Evolutionary conservation across 2,329 filamentous ascomycete species (phyloP), one percentile per base, ranked within the genome.

Genomic region (Malbranchea zuffiana): DNA sequence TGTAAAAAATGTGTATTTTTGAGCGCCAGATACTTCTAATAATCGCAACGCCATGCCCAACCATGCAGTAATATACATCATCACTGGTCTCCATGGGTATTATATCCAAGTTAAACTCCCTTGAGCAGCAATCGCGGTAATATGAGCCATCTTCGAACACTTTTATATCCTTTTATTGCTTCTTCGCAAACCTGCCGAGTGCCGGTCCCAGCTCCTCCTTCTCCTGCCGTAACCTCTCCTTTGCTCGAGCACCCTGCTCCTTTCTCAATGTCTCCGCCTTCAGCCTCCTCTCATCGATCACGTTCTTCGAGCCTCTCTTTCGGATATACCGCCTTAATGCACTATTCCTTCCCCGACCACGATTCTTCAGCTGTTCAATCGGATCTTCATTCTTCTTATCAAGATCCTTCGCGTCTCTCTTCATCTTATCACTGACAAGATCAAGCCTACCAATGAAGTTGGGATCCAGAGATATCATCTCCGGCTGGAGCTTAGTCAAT

Each of bases 391-490:
- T 67, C 48, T 78, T 78, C 6, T 75, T 70, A 49, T 96, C 88
- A 26, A 92, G 71, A 54, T 93, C 81, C 53, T 74, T 78, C 52
- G 92, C 85, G 17, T 76, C 77, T 52, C 77, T 72, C 32, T 80
- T 72, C 65, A 90, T 79, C 63, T 82, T 72, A 43, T 87, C 77
- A 23, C 80, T 84, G 34, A 82, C 74, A 40, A 86, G 67, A 56
- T 98, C 87, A 20, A 98, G 69, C 48, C 78, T 84, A 38, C 90
- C 90, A 50, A 98, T 76, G 55, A 86, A 92, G 60, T 90, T 82
- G 48, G 90, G 88, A 55, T 98, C 80, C 15, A 98, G 68, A 1
- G 85, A 83, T 45, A 98, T 98, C 85, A 96, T 98, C 55, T 94
- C 88, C 3, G 90, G 88, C 52, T 87, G 78, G 32, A 98, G 70